Evolutionary conservation across 1,139 yeast species (phyloP), one percentile per base, ranked within the genome.

Genomic region (Yamadazyma jaroonii): DNA sequence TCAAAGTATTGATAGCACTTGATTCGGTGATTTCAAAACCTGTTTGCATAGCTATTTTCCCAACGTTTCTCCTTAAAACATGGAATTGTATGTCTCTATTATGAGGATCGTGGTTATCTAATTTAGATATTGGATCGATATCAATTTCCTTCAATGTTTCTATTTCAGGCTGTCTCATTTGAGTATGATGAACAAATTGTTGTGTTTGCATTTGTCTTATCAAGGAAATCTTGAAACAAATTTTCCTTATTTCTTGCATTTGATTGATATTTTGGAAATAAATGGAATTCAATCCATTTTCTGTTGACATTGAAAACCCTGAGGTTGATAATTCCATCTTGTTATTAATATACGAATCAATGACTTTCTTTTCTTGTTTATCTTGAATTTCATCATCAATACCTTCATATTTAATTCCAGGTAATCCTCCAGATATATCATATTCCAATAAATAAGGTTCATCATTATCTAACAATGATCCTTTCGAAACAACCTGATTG

Each of bases 131-230:
- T 3, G 89, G 79, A 53, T 89, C 96, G 20, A 89, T 62, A 55
- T 90, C 97, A 9, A 71, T 60, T 44, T 87, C 94, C 38, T 68
- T 64, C 9, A 90, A 61, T 3, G 71, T 58, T 33, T 79, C 83
- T 25, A 81, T 73, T 40, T 76, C 83, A 3, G 90, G 90, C 22
- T 84, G 81, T 47, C 77, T 78, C 72, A 82, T 70, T 50, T 83
- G 89, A 0, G 88, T 74, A 41, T 81, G 83, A 56, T 85, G 94
- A 40, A 85, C 71, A 61, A 80, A 80, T 44, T 79, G 84, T 44
- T 81, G 87, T 21, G 89, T 90, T 54, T 92, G 96, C 88, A 92
- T 83, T 58, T 87, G 95, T 43, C 96, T 73, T 43, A 94, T 85
- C 36, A 90, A 67, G 3, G 95, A 83, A 23, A 94, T 87, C 57